These are phyloP conservation scores for Cystofilobasidium ferigula DNA, from an alignment of 768 basidiomycete species.

Conservation along the genomic window DNA sequence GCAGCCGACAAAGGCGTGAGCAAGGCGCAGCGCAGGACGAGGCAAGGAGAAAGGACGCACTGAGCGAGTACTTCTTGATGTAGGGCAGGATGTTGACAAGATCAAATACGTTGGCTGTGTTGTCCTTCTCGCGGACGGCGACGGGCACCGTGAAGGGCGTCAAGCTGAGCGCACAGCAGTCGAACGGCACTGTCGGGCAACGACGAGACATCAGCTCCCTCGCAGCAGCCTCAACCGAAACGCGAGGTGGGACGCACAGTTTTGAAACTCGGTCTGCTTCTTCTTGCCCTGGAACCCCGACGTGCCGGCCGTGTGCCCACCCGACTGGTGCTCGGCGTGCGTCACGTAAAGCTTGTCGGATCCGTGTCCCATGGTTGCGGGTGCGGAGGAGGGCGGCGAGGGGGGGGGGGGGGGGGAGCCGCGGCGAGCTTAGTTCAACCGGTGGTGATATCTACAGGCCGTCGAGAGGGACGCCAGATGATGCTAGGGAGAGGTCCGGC, in stretches of 20 bases:
- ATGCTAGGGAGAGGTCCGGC: too few relatives aligned
- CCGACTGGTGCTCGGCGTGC: conserved; percentile 24
- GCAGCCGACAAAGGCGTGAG: neutral
- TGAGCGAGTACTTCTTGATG: conserved; percentile 51
- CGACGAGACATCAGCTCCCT: conserved; percentile 5
- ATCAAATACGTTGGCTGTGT: conserved; percentile 53
- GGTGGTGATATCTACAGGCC: too few relatives aligned
- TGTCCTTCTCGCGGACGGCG: conserved; percentile 68
- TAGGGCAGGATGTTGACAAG: conserved; percentile 77
- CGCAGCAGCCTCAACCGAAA: conserved; percentile 31
- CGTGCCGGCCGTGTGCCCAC: neutral
- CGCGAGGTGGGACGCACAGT: conserved; percentile 5
- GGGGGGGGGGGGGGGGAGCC: neutral
- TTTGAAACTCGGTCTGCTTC: conserved; percentile 35
- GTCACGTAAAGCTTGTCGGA: conserved; percentile 39
- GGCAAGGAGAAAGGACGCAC: conserved; percentile 28
- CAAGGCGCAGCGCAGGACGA: neutral
- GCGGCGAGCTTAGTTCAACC: too few relatives aligned
- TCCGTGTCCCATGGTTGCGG: conserved; percentile 31
- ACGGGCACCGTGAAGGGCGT: conserved; percentile 84
- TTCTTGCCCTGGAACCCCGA: conserved; percentile 11
- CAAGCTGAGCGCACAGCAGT: conserved; percentile 82
- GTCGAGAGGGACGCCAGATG: too few relatives aligned
- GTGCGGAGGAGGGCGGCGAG: neutral
- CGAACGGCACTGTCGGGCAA: conserved; percentile 34